Percentiles rank a stretch among this genome's conserved stretches.
phyloP scores from a whole-genome alignment of 148 eudicot species.

The Cornus florida region DNA sequence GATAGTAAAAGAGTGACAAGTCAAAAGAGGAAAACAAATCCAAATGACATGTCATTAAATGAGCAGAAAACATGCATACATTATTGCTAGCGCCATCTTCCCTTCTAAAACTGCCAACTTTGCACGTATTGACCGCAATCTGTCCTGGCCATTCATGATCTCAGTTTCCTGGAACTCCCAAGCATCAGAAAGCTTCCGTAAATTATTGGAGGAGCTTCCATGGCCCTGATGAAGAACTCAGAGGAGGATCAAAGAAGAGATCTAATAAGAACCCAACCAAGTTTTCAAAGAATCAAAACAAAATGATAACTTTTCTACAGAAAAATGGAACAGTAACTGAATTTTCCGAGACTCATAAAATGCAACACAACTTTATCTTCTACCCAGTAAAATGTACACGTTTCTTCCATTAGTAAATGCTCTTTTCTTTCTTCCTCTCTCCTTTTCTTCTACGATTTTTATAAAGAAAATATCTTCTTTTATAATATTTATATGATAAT shows the following conservation, averaged over 20 bases:
- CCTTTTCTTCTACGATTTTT: background rate
- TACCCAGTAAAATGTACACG: background rate
- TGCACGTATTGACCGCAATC: constrained; percentile 74
- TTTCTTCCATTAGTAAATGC: background rate
- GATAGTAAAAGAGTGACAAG: background rate
- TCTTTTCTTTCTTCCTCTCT: no score
- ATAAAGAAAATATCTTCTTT: background rate
- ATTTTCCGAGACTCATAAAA: background rate
- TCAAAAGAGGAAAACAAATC: background rate
- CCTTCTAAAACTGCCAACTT: constrained; percentile 81
- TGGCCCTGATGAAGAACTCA: constrained; percentile 37
- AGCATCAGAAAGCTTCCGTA: constrained; percentile 66
- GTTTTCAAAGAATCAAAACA: background rate
- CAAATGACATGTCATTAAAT: background rate
- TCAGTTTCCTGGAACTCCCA: constrained; percentile 90
- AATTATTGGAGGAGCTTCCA: constrained; percentile 39
- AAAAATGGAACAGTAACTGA: background rate
- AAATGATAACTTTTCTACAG: background rate
- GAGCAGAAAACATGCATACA: constrained; percentile 37
- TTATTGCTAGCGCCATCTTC: constrained; percentile 73
- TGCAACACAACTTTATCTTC: background rate
- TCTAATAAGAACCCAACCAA: no score
- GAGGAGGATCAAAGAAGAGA: background rate
- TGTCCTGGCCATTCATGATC: constrained; percentile 64
- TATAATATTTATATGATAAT: background rate